Conservation (phyloP, 768 basidiomycete species). For the Cantharellus cinnabarinus region DNA sequence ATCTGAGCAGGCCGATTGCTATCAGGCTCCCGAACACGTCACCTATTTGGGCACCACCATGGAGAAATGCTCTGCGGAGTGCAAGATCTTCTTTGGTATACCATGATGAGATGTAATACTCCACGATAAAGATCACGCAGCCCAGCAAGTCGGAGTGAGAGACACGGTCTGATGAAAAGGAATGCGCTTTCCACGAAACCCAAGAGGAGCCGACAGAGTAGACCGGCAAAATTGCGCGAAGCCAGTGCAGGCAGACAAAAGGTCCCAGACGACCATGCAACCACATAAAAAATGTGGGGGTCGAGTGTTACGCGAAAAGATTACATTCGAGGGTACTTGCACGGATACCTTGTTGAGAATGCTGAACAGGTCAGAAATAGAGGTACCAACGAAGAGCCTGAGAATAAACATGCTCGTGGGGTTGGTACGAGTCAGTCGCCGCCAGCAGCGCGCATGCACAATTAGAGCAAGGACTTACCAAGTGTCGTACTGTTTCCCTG, state of each 20-base stretch:
- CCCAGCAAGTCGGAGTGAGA: not conserved
- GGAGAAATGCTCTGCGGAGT: constrained; percentile 42
- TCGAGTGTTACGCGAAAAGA: not conserved
- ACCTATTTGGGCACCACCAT: constrained; percentile 52
- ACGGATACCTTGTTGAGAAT: not conserved
- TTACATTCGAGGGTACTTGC: not conserved
- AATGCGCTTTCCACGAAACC: constrained; percentile 36
- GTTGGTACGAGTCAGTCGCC: not conserved
- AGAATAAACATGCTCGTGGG: not conserved
- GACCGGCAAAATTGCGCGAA: constrained; percentile 31
- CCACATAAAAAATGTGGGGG: not conserved
- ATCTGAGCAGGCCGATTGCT: constrained; percentile 55
- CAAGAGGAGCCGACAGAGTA: constrained; percentile 52
- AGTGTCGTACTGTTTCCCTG: not conserved
- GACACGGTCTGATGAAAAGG: constrained; percentile 19
- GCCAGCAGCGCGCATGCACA: no score
- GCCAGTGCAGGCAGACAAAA: not conserved
- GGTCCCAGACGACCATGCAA: not conserved
- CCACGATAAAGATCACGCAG: no score
- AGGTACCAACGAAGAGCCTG: not conserved
- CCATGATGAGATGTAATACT: constrained; percentile 30
- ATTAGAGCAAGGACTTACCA: not conserved
- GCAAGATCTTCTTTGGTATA: constrained; percentile 18
- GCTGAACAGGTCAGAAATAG: not conserved
- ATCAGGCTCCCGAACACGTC: constrained; percentile 71